phyloP scores from a whole-genome alignment of 2,329 filamentous ascomycete species.

The Aspergillus uvarum region DNA sequence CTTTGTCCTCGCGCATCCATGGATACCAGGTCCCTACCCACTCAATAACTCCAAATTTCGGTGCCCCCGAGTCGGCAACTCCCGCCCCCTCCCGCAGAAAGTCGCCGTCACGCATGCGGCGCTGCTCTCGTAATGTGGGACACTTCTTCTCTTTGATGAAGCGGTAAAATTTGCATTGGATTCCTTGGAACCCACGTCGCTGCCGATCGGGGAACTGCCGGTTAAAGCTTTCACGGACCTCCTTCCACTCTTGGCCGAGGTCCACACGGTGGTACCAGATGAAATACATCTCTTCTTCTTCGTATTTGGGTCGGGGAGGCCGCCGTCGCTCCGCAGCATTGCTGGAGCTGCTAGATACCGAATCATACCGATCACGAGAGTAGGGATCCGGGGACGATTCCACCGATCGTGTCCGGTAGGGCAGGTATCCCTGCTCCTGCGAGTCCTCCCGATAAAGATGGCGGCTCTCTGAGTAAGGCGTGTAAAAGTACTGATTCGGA shows the following conservation, averaged over 20 bases:
- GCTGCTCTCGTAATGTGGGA: slow-evolving; percentile 46
- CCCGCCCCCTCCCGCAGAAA: slow-evolving; percentile 36
- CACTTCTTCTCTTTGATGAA: slow-evolving; percentile 47
- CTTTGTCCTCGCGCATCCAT: slow-evolving; percentile 43
- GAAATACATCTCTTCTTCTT: slow-evolving; percentile 49
- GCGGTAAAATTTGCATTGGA: slow-evolving; percentile 54
- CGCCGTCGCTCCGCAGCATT: slow-evolving; percentile 39
- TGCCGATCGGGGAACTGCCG: slow-evolving; percentile 44
- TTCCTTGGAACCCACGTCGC: slow-evolving; percentile 44
- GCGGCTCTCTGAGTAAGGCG: slow-evolving; percentile 23
- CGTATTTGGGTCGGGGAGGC: slow-evolving; percentile 48
- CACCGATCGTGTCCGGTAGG: slow-evolving; percentile 30
- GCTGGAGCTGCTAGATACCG: slow-evolving; percentile 43
- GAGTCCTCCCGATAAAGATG: slow-evolving; percentile 18
- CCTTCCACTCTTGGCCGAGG: slow-evolving; percentile 48
- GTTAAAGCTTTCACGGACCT: slow-evolving; percentile 46
- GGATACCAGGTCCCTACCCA: slow-evolving; percentile 43
- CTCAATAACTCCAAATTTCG: slow-evolving; percentile 42
- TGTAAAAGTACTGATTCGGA: slow-evolving; percentile 30
- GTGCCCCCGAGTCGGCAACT: slow-evolving; percentile 27
- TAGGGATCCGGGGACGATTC: slow-evolving; percentile 39
- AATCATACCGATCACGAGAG: slow-evolving; percentile 41
- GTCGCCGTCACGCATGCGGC: slow-evolving; percentile 41
- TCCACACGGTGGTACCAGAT: slow-evolving; percentile 53
- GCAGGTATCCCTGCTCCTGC: slow-evolving; percentile 28